Evolutionary conservation across 768 basidiomycete species (phyloP), one percentile per base, ranked within the genome.

Genomic region (Amanita pseudoporphyria): DNA sequence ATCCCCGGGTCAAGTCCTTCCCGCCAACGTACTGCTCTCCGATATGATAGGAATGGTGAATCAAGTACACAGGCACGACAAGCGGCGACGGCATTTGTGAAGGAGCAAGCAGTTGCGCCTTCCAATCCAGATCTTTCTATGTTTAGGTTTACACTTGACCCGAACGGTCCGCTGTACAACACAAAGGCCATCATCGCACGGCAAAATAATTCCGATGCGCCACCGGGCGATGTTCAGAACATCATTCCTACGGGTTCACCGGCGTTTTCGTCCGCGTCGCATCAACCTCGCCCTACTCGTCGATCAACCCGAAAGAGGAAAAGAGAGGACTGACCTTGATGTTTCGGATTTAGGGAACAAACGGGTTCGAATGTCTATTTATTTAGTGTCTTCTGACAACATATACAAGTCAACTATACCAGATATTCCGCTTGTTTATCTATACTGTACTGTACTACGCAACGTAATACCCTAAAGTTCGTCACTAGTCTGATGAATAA

Each of bases 401-500:
- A 28, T 14, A n/a, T 16, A 45, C 44, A 22, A n/a, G n/a, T n/a
- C n/a, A n/a, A n/a, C 31, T 45, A 45, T 45, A 14, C 32, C 33
- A 45, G 31, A 19, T 45, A 35, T 28, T 13, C 16, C 40, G 18
- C 40, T 18, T 41, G 16, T 6, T 18, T 36, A n/a, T n/a, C n/a
- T n/a, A 10, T 28, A 28, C 21, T 28, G 21, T 37, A 35, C 24
- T 13, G 19, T 36, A 30, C 22, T 30, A 26, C 7, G 26, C 3
- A 24, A 47, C n/a, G 26, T 26, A 47, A 47, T 38, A 38, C 5
- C 9, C 14, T n/a, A 3, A 9, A n/a, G 46, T 37, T 22, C 35
- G 30, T 30, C 19, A 31, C 39, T 39, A 49, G 47, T 33, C 21
- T 19, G 38, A 32, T 49, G 18, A 49, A 22, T 30, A 24, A 48